Evolutionary conservation across 331 rosid genomes (phyloP).

Genomic region (Telfairia occidentalis): DNA sequence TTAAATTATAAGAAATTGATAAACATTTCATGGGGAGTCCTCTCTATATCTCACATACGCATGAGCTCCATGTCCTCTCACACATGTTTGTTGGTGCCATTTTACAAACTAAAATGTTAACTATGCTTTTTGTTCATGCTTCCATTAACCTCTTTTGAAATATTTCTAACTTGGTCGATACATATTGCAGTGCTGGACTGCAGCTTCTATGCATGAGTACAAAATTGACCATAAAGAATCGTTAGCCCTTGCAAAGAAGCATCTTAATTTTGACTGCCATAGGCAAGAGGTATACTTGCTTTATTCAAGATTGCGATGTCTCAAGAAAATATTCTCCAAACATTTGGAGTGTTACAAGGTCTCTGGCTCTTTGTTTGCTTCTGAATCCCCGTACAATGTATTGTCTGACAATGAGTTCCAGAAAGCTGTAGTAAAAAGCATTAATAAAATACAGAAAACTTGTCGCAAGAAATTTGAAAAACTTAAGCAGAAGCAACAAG

Average conservation of each 20-base stretch:
- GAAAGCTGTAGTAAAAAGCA: constrained; percentile 38
- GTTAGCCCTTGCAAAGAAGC: constrained; percentile 42
- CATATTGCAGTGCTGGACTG: constrained; percentile 69
- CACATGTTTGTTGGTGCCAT: not conserved
- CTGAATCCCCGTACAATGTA: not conserved
- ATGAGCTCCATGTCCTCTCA: not conserved
- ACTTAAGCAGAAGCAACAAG: constrained; percentile 32
- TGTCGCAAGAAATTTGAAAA: constrained; percentile 31
- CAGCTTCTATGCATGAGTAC: constrained; percentile 41
- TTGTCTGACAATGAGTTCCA: constrained; percentile 4
- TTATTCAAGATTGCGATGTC: constrained; percentile 54
- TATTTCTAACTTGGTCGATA: constrained; percentile 14
- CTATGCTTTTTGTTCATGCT: not conserved
- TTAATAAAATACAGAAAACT: constrained; percentile 45
- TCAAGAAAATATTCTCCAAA: constrained; percentile 40
- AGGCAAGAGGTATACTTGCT: constrained; percentile 45
- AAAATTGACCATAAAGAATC: constrained; percentile 52
- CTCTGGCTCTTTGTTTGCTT: constrained; percentile 22
- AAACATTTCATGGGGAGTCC: not conserved
- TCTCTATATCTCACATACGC: not conserved
- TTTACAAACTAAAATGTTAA: not conserved
- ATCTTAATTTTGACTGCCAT: constrained; percentile 52
- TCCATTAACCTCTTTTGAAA: not conserved
- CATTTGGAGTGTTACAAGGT: constrained; percentile 21
- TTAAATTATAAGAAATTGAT: not conserved